phyloP scores from a whole-genome alignment of 352 stramenopile genomes.

The Pythium aphanidermatum region DNA sequence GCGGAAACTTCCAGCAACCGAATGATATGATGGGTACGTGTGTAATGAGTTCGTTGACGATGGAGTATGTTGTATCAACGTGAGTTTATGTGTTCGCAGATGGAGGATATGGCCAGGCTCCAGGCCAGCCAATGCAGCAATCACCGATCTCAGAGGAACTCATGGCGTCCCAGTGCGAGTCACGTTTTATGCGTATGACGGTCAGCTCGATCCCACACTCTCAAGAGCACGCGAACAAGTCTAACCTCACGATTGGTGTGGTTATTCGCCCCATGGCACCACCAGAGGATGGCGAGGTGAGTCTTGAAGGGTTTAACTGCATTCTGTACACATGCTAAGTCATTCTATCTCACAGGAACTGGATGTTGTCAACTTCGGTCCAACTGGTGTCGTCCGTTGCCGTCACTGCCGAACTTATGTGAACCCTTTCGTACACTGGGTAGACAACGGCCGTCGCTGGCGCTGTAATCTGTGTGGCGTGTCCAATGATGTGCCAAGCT shows the following conservation, averaged over 20 bases:
- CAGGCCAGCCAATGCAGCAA: constrained; percentile 36
- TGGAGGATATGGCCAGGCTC: constrained; percentile 39
- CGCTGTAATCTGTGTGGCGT: constrained; percentile 87
- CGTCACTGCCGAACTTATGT: constrained; percentile 88
- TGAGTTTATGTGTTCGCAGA: constrained; percentile 32
- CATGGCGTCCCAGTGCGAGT: constrained; percentile 64
- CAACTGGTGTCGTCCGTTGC: constrained; percentile 78
- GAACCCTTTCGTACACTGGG: constrained; percentile 86
- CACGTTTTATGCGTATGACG: constrained; percentile 79
- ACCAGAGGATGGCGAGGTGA: constrained; percentile 35
- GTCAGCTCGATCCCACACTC: constrained; percentile 75
- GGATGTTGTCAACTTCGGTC: constrained; percentile 86
- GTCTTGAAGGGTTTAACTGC: neutral
- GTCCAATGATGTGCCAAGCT: constrained; percentile 88
- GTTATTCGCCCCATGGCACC: constrained; percentile 80
- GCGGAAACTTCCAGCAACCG: constrained; percentile 79
- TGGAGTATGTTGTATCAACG: neutral
- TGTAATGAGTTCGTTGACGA: neutral
- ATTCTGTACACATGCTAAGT: neutral
- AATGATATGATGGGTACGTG: constrained; percentile 68
- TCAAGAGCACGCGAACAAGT: constrained; percentile 78
- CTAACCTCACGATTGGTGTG: constrained; percentile 78
- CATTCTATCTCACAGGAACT: constrained; percentile 27
- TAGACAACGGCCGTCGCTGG: constrained; percentile 85
- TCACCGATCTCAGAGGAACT: constrained; percentile 60